Conservation (phyloP, 1,284 basidiomycete genomes). For the Tilletia caries region DNA sequence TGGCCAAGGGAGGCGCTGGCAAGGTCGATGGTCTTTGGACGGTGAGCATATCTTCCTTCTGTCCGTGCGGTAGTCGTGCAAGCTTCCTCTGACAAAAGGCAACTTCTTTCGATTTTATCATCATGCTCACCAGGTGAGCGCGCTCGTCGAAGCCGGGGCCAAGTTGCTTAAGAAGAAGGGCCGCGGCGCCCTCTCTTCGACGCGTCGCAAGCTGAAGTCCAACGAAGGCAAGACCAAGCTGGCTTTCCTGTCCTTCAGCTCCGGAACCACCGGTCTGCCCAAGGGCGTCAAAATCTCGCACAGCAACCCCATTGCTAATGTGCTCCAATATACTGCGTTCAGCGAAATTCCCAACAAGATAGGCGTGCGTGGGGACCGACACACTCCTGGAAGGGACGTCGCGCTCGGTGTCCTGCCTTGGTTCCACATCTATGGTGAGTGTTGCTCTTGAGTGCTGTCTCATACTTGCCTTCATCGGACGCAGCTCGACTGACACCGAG, state of each 20-base stretch:
- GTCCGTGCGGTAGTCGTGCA: no score
- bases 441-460: no score
- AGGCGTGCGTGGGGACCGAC: slow-evolving; percentile 26
- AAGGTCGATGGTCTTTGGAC: slow-evolving; percentile 41
- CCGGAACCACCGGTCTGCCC: slow-evolving; percentile 76
- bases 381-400: slow-evolving; percentile 37
- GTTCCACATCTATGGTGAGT: slow-evolving; percentile 30
- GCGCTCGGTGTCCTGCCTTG: slow-evolving; percentile 37
- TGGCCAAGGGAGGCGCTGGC: slow-evolving; percentile 26
- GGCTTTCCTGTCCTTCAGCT: slow-evolving; percentile 73
- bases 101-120: not conserved
- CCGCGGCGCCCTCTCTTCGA: slow-evolving; percentile 57
- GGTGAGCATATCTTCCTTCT: slow-evolving; percentile 9
- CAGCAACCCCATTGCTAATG: slow-evolving; percentile 22
- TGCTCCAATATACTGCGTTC: slow-evolving; percentile 20
- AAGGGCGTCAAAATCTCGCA: slow-evolving; percentile 59
- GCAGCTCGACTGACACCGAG: no score
- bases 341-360: slow-evolving; percentile 21
- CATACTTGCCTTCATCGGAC: no score
- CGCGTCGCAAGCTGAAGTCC: slow-evolving; percentile 56
- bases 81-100: not conserved
- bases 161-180: slow-evolving; percentile 58
- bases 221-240: slow-evolving; percentile 68
- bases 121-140: slow-evolving; percentile 58
- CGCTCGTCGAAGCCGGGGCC: slow-evolving; percentile 55